Evolutionary conservation across 352 stramenopile genomes (phyloP).

Genomic region (Phytophthora macrochlamydospora): DNA sequence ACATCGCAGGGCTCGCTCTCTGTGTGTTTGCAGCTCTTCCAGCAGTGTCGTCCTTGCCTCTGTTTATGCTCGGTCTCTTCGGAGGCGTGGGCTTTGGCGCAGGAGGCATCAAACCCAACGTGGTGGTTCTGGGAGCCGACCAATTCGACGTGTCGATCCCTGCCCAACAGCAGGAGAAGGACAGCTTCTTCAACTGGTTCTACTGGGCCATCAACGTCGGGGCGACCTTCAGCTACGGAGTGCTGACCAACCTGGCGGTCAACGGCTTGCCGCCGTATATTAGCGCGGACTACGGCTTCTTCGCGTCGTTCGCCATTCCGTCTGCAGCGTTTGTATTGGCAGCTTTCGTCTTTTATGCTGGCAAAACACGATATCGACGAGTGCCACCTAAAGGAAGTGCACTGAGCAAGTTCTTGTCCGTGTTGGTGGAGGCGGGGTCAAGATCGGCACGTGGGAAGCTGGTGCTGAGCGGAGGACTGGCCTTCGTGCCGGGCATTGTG

Average conservation of each 20-base stretch:
- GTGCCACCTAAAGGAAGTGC: conserved; percentile 80
- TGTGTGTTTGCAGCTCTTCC: conserved; percentile 71
- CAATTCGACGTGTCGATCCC: conserved; percentile 83
- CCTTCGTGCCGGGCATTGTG: conserved; percentile 76
- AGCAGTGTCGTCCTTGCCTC: conserved; percentile 55
- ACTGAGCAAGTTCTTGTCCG: conserved; percentile 71
- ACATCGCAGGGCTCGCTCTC: conserved; percentile 69
- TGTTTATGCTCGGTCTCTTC: conserved; percentile 88
- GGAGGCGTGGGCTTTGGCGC: conserved; percentile 74
- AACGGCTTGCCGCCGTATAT: conserved; percentile 89
- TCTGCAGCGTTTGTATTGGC: conserved; percentile 81
- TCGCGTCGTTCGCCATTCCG: conserved; percentile 88
- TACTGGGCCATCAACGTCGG: conserved; percentile 95
- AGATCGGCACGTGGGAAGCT: conserved; percentile 65
- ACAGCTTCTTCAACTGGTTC: conserved; percentile 95
- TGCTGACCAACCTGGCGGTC: conserved; percentile 91
- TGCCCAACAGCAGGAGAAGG: conserved; percentile 73
- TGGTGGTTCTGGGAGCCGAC: conserved; percentile 78
- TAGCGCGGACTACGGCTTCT: conserved; percentile 84
- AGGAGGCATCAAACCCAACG: conserved; percentile 79
- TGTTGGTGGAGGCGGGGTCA: conserved; percentile 65
- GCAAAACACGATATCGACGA: conserved; percentile 62
- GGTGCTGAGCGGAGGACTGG: conserved; percentile 74
- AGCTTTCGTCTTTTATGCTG: conserved; percentile 81
- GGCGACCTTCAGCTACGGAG: conserved; percentile 89